These are phyloP conservation scores for Penicillium sp. DNA, from an alignment of 2,329 filamentous ascomycete species.

Conservation along the genomic window DNA sequence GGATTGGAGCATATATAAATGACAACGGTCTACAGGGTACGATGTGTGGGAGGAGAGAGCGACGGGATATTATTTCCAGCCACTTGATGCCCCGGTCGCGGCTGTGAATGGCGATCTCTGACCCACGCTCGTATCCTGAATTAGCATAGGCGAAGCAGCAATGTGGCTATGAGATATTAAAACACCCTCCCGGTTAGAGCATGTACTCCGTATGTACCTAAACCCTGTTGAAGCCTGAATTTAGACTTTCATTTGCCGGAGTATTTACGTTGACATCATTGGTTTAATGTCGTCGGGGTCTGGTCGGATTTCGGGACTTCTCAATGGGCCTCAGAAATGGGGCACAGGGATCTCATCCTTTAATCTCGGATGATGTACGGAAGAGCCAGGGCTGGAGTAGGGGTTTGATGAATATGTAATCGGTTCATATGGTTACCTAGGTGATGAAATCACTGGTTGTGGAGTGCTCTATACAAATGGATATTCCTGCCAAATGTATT, in stretches of 20 bases:
- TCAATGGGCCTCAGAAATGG: background rate
- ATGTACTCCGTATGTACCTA: too few relatives aligned
- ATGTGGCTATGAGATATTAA: background rate
- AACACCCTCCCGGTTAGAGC: background rate
- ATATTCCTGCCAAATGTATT: background rate
- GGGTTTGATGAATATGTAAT: background rate
- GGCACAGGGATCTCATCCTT: background rate
- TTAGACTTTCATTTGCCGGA: background rate
- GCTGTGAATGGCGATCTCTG: background rate
- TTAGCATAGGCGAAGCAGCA: slow-evolving; percentile 5
- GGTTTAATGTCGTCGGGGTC: background rate
- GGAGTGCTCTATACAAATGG: too few relatives aligned
- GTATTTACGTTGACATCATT: background rate
- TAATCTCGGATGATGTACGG: background rate
- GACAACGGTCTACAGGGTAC: background rate
- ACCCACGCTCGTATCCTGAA: background rate
- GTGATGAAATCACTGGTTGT: too few relatives aligned
- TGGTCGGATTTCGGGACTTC: too few relatives aligned
- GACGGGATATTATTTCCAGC: background rate
- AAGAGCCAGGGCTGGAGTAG: background rate
- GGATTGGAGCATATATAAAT: background rate
- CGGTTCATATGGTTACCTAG: background rate
- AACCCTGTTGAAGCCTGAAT: background rate
- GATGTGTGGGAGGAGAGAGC: too few relatives aligned
- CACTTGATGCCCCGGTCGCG: background rate